Evolutionary conservation across 495 filamentous ascomycete species (phyloP), one percentile per base, ranked within the genome.

Genomic region (Tuber melanosporum): DNA sequence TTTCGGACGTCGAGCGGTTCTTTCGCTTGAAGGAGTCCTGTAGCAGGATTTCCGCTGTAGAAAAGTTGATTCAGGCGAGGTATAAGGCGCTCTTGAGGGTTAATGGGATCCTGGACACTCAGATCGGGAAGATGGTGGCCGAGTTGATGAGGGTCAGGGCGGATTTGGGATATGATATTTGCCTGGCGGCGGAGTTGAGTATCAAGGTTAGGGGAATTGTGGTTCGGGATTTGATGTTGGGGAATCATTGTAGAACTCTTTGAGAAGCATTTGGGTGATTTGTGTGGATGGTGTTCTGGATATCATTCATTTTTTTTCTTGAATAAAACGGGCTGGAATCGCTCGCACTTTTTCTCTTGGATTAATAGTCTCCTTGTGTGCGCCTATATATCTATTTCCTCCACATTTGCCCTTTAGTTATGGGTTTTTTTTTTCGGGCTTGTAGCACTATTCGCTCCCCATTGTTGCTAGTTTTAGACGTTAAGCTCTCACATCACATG

Each of bases 221-320:
- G 26, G 36, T 66, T 66, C 57, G 57, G 32, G 57, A 66, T 66
- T 66, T 66, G 57, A 66, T 66, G 57, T 32, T 66, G 57, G 57
- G 57, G 57, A 66, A 66, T 36, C 14, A 66, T 12, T 32, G 32
- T 66, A 36, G 3, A 26, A 66, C 32, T 3, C 26, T 66, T 19
- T 66, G 57, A 66, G 57, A 66, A 17, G 26, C 14, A 14, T 36
- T 5, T 36, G 12, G 26, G 15, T 66, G 26, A 8, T 66, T 36
- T 36, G 12, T 6, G 32, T 17, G 57, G 57, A 66, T 66, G 26
- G 4, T 8, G 15, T 14, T 36, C 14, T 1, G 14, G 26, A 19
- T 36, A 32, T 1, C 32, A 32, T 32, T 32, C 1, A 0, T 32
- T 32, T 32, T 32, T 32, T n/a, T 57, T 57, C 8, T 22, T 9